phyloP scores from a whole-genome alignment of 2,329 filamentous ascomycete species.

The Phialophora chinensis region DNA sequence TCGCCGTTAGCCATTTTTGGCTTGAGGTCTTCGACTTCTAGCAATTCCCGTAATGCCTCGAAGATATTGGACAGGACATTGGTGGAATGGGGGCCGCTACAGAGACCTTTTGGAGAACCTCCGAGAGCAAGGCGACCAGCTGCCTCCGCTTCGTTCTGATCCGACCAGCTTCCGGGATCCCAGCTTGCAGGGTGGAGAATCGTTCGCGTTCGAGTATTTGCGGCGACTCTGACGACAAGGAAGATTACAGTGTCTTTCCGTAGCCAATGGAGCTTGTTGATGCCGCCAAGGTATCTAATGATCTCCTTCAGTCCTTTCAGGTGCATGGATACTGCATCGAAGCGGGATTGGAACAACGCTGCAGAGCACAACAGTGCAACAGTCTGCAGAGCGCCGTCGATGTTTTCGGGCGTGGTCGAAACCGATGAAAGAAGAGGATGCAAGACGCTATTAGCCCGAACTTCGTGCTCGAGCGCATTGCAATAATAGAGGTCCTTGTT shows the following conservation, averaged over 20 bases:
- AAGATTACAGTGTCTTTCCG: neutral
- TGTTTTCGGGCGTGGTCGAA: no score
- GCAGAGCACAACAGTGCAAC: no score
- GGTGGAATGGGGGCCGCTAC: neutral
- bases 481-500: constrained; percentile 6
- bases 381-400: no score
- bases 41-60: constrained; percentile 3
- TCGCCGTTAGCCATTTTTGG: no score
- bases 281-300: constrained; percentile 8
- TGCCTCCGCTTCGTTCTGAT: neutral
- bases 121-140: neutral
- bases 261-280: constrained; percentile 7
- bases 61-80: neutral
- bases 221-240: constrained; percentile 9
- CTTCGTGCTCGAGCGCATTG: constrained; percentile 11
- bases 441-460: neutral
- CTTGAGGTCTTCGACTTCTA: neutral
- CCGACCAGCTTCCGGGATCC: constrained; percentile 10
- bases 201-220: constrained; percentile 7
- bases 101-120: neutral
- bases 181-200: constrained; percentile 8
- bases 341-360: no score
- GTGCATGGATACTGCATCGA: neutral
- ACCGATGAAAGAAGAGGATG: neutral
- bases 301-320: constrained; percentile 2